These are phyloP conservation scores for Globisporangium carolinianum DNA, from an alignment of 352 stramenopile genomes.

Conservation along the genomic window DNA sequence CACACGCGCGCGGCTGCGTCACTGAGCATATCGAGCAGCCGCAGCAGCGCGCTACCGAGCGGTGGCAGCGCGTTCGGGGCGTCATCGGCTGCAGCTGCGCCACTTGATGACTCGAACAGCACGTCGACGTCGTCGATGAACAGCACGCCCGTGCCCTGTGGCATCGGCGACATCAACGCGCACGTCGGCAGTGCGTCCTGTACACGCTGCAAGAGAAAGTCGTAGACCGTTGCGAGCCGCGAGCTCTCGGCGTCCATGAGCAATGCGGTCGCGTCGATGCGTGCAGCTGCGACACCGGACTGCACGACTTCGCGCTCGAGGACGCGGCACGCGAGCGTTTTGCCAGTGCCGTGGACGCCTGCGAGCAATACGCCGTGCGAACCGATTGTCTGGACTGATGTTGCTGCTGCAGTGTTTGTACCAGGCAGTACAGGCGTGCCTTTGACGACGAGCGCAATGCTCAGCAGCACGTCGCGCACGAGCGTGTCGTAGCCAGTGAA, in stretches of 20 bases:
- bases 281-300: conserved; percentile 11
- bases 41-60: conserved; percentile 54
- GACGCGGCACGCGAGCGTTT: conserved; percentile 38
- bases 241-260: conserved; percentile 47
- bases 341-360: conserved; percentile 62
- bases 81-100: conserved; percentile 21
- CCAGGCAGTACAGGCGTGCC: background rate
- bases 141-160: conserved; percentile 24
- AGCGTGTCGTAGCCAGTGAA: conserved; percentile 52
- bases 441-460: conserved; percentile 41
- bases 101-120: conserved; percentile 45
- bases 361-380: conserved; percentile 54
- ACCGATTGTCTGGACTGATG: conserved; percentile 11
- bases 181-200: conserved; percentile 22
- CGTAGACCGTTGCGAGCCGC: conserved; percentile 35
- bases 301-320: conserved; percentile 19
- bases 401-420: background rate
- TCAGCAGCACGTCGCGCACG: conserved; percentile 45
- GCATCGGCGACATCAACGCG: background rate
- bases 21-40: conserved; percentile 46
- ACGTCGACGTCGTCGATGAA: conserved; percentile 68
- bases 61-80: conserved; percentile 28
- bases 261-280: conserved; percentile 42
- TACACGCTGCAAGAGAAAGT: conserved; percentile 46
- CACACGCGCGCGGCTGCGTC: conserved; percentile 22